Base-by-base conservation (phyloP, 164 flowering plant genomes). In the Vitis rupestris region DNA sequence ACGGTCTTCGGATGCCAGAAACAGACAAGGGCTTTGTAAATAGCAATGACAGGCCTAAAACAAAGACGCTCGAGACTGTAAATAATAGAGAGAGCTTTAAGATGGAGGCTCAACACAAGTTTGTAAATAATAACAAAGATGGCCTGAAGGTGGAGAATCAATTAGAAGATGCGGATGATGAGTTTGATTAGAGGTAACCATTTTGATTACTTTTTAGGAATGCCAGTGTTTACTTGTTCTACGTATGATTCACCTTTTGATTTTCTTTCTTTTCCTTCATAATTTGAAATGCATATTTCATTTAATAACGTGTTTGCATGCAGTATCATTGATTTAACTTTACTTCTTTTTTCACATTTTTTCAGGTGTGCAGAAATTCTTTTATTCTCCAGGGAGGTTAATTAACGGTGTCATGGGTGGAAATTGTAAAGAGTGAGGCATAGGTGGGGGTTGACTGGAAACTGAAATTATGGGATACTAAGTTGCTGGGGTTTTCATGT, bases 291-390 rank as follows among this genome's bases (percentile, higher is more conserved):
- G 44, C 7, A 37, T 37, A 37, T 37, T 37, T 37, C 44, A 37
- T 37, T 37, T 37, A 37, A 37, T 37, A 23, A 2, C 5, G 9
- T 9, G 63, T 55, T 61, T n/a, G 23, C 8, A 30, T 57, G 27
- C 27, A 23, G 27, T 23, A 69, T 65, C 14, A 50, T 58, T 50
- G 52, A 50, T 59, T 15, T 61, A 48, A 60, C 61, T 3, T 9
- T 58, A 29, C 47, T n/a, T 10, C 31, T 16, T 48, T 53, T 56
- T 12, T 55, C 68, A 29, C 55, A 56, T 72, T 65, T 71, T 53
- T 70, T 50, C 75, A 75, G 80, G 84, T 74, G 72, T 78, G 82
- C 75, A 72, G 78, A 74, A 64, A 83, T 86, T 86, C 85, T 81
- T 83, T 82, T 76, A 71, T 80, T 82, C 78, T 72, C 75, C 72